Evolutionary conservation across 768 basidiomycete species (phyloP).

Genomic region (Tricholoma bakamatsutake): DNA sequence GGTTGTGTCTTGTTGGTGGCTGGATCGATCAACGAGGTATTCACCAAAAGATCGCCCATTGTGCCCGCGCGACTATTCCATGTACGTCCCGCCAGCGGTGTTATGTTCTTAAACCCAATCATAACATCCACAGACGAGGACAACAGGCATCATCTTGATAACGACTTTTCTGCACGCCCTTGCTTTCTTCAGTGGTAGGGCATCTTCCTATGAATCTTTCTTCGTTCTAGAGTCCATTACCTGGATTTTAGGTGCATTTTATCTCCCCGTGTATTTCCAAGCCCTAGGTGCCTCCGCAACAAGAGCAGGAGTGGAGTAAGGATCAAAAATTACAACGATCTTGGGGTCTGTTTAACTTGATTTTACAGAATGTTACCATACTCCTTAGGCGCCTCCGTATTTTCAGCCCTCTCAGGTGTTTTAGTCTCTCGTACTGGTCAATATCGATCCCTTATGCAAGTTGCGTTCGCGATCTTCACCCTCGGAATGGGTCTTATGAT

Average conservation of each 20-base stretch:
- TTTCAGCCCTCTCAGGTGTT: conserved; percentile 53
- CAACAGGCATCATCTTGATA: conserved; percentile 56
- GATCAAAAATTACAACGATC: neutral
- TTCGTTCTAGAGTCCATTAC: neutral
- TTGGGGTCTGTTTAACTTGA: neutral
- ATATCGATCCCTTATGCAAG: conserved; percentile 63
- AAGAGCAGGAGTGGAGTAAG: conserved; percentile 58
- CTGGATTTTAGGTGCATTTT: conserved; percentile 41
- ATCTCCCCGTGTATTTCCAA: conserved; percentile 77
- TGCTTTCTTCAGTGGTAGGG: conserved; percentile 51
- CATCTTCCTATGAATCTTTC: neutral
- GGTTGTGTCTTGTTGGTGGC: conserved; percentile 48
- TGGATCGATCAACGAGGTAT: conserved; percentile 52
- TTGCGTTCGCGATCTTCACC: conserved; percentile 46
- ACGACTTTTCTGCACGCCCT: conserved; percentile 58
- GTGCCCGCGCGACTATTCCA: conserved; percentile 72
- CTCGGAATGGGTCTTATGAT: conserved; percentile 73
- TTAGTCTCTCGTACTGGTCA: conserved; percentile 49
- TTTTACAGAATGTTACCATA: conserved; percentile 62
- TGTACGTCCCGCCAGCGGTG: conserved; percentile 26
- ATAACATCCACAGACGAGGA: conserved; percentile 49
- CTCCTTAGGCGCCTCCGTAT: conserved; percentile 52
- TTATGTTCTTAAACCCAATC: neutral
- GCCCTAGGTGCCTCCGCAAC: conserved; percentile 73
- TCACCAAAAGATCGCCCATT: conserved; percentile 62